Percentiles rank a stretch among this genome's conserved stretches.
phyloP scores from a whole-genome alignment of 352 stramenopile genomes.

The Pythium coloratum region DNA sequence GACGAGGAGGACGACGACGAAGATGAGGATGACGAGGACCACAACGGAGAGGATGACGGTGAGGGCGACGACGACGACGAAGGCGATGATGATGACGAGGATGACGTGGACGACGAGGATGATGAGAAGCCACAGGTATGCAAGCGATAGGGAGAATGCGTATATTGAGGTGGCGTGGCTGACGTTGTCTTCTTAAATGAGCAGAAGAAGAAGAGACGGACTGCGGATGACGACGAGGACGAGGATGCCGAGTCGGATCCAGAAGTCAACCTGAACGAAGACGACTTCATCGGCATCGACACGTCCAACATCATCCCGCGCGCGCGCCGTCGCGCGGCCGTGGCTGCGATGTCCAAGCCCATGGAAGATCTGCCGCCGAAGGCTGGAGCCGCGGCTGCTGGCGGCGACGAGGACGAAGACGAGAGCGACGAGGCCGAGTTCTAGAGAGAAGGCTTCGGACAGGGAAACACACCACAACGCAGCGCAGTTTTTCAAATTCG shows the following conservation, averaged over 20 bases:
- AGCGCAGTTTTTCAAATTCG: background rate
- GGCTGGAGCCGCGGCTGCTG: slow-evolving; percentile 23
- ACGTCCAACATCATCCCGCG: slow-evolving; percentile 87
- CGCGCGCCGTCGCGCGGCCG: slow-evolving; percentile 63
- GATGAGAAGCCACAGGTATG: slow-evolving; percentile 31
- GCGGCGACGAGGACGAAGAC: slow-evolving; percentile 63
- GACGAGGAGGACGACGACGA: slow-evolving; percentile 51
- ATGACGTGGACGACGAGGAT: slow-evolving; percentile 46
- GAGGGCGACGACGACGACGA: slow-evolving; percentile 38
- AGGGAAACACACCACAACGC: background rate
- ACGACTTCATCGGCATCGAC: slow-evolving; percentile 84
- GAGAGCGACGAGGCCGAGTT: slow-evolving; percentile 87
- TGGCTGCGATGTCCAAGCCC: slow-evolving; percentile 65
- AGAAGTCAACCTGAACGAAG: slow-evolving; percentile 83
- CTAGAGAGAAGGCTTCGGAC: slow-evolving; percentile 29
- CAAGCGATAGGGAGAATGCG: background rate
- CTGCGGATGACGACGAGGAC: slow-evolving; percentile 54
- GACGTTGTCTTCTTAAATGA: background rate
- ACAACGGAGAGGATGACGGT: slow-evolving; percentile 43
- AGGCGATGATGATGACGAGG: slow-evolving; percentile 38
- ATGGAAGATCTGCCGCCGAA: slow-evolving; percentile 49
- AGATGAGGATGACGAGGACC: slow-evolving; percentile 49
- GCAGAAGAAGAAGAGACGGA: slow-evolving; percentile 73
- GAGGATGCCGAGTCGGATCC: slow-evolving; percentile 65
- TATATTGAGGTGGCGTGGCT: slow-evolving; percentile 2